phyloP scores from a whole-genome alignment of 179 eudicot species.

The Beta lomatogona region DNA sequence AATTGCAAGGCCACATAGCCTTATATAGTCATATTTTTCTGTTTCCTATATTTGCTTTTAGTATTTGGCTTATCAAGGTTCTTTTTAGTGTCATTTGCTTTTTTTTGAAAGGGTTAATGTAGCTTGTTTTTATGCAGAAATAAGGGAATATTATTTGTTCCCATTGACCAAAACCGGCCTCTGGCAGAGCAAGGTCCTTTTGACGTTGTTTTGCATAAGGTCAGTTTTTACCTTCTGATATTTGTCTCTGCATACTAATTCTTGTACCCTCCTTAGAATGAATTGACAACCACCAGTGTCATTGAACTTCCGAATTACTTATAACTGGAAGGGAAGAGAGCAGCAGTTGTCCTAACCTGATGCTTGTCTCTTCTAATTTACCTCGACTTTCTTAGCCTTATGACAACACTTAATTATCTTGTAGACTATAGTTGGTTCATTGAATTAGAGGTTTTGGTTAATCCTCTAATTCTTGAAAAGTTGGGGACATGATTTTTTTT shows the following conservation, averaged over 20 bases:
- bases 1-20: background rate
- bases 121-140: conserved; percentile 35
- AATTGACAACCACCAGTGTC: background rate
- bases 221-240: conserved; percentile 18
- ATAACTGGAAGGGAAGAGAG: background rate
- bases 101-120: background rate
- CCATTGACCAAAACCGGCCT: conserved; percentile 41
- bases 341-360: background rate
- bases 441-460: background rate
- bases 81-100: background rate
- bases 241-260: background rate
- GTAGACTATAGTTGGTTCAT: background rate
- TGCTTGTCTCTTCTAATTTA: background rate
- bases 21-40: too few relatives aligned
- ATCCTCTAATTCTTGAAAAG: background rate
- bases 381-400: background rate
- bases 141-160: conserved; percentile 44
- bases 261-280: background rate
- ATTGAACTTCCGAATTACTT: background rate
- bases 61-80: background rate
- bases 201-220: conserved; percentile 54
- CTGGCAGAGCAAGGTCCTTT: conserved; percentile 51
- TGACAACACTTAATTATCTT: background rate
- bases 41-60: background rate
- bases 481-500: background rate